Conservation (phyloP, 2,329 filamentous ascomycete species). For the Ceratocystiopsis brevicomis region DNA sequence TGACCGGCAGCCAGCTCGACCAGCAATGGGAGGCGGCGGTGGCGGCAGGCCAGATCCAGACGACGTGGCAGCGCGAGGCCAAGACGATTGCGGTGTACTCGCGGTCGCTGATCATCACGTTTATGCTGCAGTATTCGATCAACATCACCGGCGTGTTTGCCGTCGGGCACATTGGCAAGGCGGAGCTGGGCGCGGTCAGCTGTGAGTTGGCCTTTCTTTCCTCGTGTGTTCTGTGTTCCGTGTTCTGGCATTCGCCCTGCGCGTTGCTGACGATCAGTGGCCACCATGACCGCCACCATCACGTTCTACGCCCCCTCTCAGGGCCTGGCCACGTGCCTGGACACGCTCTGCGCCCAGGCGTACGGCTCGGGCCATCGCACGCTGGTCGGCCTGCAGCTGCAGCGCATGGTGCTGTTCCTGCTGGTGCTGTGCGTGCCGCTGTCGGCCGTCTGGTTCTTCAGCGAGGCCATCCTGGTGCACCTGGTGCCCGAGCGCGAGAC, state of each 20-base stretch:
- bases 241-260: too few species aligned
- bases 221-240: background rate
- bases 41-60: conserved; percentile 59
- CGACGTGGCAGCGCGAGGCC: conserved; percentile 78
- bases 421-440: conserved; percentile 52
- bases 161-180: conserved; percentile 54
- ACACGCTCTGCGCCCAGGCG: conserved; percentile 84
- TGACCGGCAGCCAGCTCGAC: conserved; percentile 28
- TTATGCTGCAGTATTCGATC: conserved; percentile 64
- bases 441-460: conserved; percentile 47
- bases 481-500: conserved; percentile 57
- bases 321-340: conserved; percentile 73
- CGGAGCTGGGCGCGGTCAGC: conserved; percentile 48
- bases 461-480: conserved; percentile 39
- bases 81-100: conserved; percentile 62
- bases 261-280: conserved; percentile 24
- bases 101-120: conserved; percentile 51
- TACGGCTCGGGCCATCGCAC: conserved; percentile 83
- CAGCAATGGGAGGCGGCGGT: conserved; percentile 77
- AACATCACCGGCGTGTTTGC: conserved; percentile 69
- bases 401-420: conserved; percentile 64
- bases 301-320: conserved; percentile 61
- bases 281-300: conserved; percentile 65
- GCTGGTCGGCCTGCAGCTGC: conserved; percentile 66
- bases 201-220: conserved; percentile 14